Evolutionary conservation across 345 rosid genomes (phyloP), one percentile per base, ranked within the genome.

Genomic region (Gossypium ekmanianum): DNA sequence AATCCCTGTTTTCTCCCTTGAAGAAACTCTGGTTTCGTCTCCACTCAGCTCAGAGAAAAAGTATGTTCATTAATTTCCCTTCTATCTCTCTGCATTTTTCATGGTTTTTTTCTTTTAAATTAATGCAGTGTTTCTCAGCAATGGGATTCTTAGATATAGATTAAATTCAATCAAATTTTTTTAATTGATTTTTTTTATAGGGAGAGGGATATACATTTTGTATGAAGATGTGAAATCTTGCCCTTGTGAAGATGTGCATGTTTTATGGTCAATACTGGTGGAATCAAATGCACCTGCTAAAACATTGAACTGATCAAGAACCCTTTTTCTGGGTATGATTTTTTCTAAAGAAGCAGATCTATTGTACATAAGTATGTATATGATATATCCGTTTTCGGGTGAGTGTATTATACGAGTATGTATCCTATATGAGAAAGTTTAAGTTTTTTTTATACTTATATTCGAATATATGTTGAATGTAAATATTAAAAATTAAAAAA

Each of bases 181-280:
- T 24, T 4, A 12, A 11, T 26, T 1, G 17, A 8, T 59, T 59
- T 11, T 59, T 6, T 76, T 47, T 12, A 7, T 87, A 94, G 97
- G 94, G 74, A 89, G 90, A 92, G 98, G 92, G 80, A 85, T 94
- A 81, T 92, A 89, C 89, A 91, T 94, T 82, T 79, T 94, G 75
- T 89, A 92, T 39, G 97, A 91, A 77, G 98, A 94, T 82, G 97
- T 94, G 71, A 94, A 92, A 75, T 89, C 98, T 27, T 94, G 97
- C 78, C 92, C 88, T 43, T 92, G 81, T 50, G 97, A 94, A 84
- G 97, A 94, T 85, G 97, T 92, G 45, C 98, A 92, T 59, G 91
- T 92, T 4, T 87, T 94, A 48, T 94, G 97, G 98, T 92, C 97
- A 63, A 92, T 94, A 77, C 85, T 94, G 11, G 92, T 94, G 81